phyloP scores from a whole-genome alignment of 2,329 filamentous ascomycete genomes.

The Xylariaceae sp. region DNA sequence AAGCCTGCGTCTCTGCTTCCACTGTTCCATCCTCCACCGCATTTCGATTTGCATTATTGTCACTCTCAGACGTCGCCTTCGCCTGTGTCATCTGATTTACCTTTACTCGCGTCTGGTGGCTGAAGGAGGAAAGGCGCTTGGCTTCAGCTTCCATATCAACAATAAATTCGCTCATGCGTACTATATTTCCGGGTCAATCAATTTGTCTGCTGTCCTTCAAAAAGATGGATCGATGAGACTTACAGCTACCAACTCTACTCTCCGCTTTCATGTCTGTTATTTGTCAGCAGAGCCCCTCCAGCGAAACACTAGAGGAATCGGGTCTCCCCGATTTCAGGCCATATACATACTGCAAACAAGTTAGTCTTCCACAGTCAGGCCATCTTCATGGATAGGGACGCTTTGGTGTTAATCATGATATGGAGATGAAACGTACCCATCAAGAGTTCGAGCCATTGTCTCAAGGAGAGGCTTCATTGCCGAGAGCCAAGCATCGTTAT shows the following conservation, averaged over 20 bases:
- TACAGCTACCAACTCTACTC: constrained; percentile 12
- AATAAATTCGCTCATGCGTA: constrained; percentile 21
- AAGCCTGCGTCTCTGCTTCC: constrained; percentile 1
- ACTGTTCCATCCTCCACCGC: too few relatives aligned
- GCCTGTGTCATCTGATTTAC: constrained; percentile 4
- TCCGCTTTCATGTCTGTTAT: constrained; percentile 18
- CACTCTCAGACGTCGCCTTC: too few relatives aligned
- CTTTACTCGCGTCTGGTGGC: constrained; percentile 3
- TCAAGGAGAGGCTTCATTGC: constrained; percentile 20
- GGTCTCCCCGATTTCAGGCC: too few relatives aligned
- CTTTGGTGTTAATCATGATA: too few relatives aligned
- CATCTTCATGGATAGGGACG: too few relatives aligned
- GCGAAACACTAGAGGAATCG: too few relatives aligned
- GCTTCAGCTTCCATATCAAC: constrained; percentile 19
- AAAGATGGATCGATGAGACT: too few relatives aligned
- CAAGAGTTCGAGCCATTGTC: constrained; percentile 17
- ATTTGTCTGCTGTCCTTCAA: neutral
- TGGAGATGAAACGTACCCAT: too few relatives aligned
- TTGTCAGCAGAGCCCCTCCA: too few relatives aligned
- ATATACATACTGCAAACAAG: too few relatives aligned
- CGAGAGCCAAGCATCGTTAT: constrained; percentile 20
- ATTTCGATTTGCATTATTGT: too few relatives aligned
- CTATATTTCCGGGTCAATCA: constrained; percentile 1
- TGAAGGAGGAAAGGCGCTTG: constrained; percentile 8
- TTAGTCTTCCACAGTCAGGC: too few relatives aligned